These are phyloP conservation scores for Lactarius sp. DNA, from an alignment of 768 basidiomycete species.

Conservation along the genomic window DNA sequence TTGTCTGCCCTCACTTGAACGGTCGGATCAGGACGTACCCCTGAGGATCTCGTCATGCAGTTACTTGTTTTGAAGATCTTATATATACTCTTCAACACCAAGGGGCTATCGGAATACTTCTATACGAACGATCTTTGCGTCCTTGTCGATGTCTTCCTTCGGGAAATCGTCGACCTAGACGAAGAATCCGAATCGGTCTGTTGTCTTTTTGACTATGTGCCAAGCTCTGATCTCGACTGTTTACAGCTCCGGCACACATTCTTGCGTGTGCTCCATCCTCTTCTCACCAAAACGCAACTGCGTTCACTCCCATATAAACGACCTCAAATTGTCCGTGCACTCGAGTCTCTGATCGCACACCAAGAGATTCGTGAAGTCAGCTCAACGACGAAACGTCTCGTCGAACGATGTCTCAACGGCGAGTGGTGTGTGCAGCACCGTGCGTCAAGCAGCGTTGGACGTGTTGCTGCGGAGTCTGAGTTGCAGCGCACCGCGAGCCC, in stretches of 20 bases:
- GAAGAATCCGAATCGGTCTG: slow-evolving; percentile 90
- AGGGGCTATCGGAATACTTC: slow-evolving; percentile 91
- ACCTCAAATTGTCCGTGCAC: slow-evolving; percentile 74
- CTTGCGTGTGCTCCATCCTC: slow-evolving; percentile 91
- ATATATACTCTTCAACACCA: slow-evolving; percentile 91
- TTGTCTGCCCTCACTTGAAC: neutral
- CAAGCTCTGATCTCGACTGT: neutral
- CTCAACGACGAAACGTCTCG: slow-evolving; percentile 84
- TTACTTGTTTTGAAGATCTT: slow-evolving; percentile 90
- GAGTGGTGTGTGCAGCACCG: slow-evolving; percentile 79
- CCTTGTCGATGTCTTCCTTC: slow-evolving; percentile 94
- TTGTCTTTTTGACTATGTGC: slow-evolving; percentile 21
- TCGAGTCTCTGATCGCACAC: slow-evolving; percentile 74
- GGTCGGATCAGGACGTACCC: slow-evolving; percentile 55
- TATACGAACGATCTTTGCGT: slow-evolving; percentile 97
- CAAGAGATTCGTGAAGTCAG: slow-evolving; percentile 75
- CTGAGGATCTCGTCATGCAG: slow-evolving; percentile 94
- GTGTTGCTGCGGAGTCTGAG: slow-evolving; percentile 15
- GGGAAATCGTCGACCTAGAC: slow-evolving; percentile 86
- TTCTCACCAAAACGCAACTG: slow-evolving; percentile 91
- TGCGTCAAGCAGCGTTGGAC: slow-evolving; percentile 31
- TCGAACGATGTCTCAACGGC: slow-evolving; percentile 82
- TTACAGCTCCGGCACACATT: slow-evolving; percentile 88
- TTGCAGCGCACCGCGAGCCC: slow-evolving; percentile 27
- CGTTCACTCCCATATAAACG: slow-evolving; percentile 85